Base-by-base conservation (phyloP, 1,284 basidiomycete species). In the Fomitopsis betulina region DNA sequence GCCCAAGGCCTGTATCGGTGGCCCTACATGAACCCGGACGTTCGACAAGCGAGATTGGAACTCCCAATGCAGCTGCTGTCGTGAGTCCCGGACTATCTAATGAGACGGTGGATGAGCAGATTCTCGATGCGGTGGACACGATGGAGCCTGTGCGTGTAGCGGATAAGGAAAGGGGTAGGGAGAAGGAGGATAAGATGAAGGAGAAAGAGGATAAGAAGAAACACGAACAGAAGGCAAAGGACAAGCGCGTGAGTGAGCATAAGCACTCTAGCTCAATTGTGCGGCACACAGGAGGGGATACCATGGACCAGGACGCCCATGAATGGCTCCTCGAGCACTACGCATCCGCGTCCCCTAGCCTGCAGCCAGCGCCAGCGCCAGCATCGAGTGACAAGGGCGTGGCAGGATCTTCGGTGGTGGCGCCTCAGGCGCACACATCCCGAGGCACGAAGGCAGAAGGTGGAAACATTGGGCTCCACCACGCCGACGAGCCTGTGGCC, bases 281-380 rank as follows among this genome's bases (percentile, higher is more conserved):
- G 10, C 27, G 45, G 33, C 54, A 57, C 27, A 6, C 42, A 30
- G 40, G 55, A 39, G 45, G 62, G 21, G 62, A 76, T 55, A n/a
- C 40, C 13, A 59, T 23, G n/a, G 59, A 63, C 21, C 76, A 80
- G 58, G 83, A 86, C 66, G 73, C 82, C 2, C 79, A 85, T 63
- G 82, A 84, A 64, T 84, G 82, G 82, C 71, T 84, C 54, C 65
- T 83, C 60, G 79, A 84, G 62, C 82, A 83, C 39, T 81, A 75
- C 62, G 70, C 75, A 38, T 70, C 75, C 51, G 67, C 56, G 19
- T 63, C 66, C 5, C 57, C 62, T 9, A 49, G 51, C 1, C 33
- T 32, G n/a, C 30, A 35, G 19, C 49, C 32, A 51, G 25, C 23
- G 58, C 58, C 54, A 62, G 62, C 23, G 58, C 58, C 54, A 63